phyloP scores from a whole-genome alignment of 2,329 filamentous ascomycete genomes.

The Elsinoe perseae region DNA sequence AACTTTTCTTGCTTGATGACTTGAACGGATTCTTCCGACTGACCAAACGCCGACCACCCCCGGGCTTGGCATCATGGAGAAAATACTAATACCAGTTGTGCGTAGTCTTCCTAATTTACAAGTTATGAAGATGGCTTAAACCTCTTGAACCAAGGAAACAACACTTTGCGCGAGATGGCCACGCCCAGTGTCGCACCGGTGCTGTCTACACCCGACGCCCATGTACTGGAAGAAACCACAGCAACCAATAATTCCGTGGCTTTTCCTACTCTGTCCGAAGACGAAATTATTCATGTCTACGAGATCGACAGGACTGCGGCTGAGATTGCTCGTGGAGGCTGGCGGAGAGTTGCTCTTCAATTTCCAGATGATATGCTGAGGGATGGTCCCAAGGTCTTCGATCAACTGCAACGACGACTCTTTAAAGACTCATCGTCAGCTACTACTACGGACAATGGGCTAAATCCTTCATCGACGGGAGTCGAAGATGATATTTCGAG shows the following conservation, averaged over 20 bases:
- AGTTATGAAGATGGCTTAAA: no score
- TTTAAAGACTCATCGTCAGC: background rate
- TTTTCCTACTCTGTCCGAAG: conserved; percentile 45
- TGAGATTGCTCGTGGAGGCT: conserved; percentile 65
- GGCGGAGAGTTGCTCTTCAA: conserved; percentile 77
- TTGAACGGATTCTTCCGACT: background rate
- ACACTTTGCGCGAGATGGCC: background rate
- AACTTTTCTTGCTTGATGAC: conserved; percentile 7
- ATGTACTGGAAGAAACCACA: conserved; percentile 50
- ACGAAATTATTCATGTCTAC: conserved; percentile 69
- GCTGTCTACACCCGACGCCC: conserved; percentile 55
- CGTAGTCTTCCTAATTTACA: no score
- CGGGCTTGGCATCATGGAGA: background rate
- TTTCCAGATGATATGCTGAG: conserved; percentile 89
- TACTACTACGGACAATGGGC: conserved; percentile 10
- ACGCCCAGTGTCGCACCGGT: conserved; percentile 43
- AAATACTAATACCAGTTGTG: background rate
- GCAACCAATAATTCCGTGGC: conserved; percentile 33
- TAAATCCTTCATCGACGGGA: background rate
- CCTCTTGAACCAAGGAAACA: no score
- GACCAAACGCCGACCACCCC: background rate
- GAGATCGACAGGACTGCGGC: conserved; percentile 72
- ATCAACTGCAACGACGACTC: conserved; percentile 52
- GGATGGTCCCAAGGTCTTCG: conserved; percentile 74
- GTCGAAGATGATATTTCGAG: background rate